Conservation (phyloP, 805 yeast genomes). For the Suhomyces faveliae region DNA sequence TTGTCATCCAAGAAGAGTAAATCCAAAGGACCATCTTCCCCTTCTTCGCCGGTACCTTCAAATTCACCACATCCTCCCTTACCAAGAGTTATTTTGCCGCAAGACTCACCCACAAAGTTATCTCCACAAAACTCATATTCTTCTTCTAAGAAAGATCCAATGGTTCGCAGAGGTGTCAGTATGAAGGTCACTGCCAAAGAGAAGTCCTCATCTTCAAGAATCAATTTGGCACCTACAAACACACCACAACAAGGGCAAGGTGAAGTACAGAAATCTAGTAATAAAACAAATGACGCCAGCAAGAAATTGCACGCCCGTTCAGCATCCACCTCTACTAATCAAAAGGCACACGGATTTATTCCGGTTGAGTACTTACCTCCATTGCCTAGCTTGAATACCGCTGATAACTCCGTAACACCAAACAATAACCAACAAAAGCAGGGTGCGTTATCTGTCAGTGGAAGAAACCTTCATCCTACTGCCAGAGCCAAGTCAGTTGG, state of each 20-base stretch:
- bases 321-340: constrained; percentile 21
- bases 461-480: constrained; percentile 61
- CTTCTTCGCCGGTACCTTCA: constrained; percentile 10
- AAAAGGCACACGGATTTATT: constrained; percentile 37
- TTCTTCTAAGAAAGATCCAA: constrained; percentile 32
- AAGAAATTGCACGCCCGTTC: constrained; percentile 18
- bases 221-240: constrained; percentile 8
- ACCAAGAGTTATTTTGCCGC: constrained; percentile 12
- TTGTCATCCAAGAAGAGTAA: constrained; percentile 34
- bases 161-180: constrained; percentile 60
- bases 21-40: constrained; percentile 13
- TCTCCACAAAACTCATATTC: constrained; percentile 15
- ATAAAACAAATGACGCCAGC: constrained; percentile 1
- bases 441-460: constrained; percentile 12
- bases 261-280: not conserved
- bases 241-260: constrained; percentile 3
- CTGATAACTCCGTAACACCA: not conserved
- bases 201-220: constrained; percentile 25
- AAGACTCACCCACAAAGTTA: constrained; percentile 10
- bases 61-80: constrained; percentile 5
- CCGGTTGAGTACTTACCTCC: constrained; percentile 46
- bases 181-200: constrained; percentile 61
- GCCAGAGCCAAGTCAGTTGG: constrained; percentile 83
- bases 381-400: constrained; percentile 37
- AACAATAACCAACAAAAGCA: constrained; percentile 5